Evolutionary conservation across 805 yeast genomes (phyloP), one percentile per base, ranked within the genome.

Genomic region (Saccharomycopsis amapae): DNA sequence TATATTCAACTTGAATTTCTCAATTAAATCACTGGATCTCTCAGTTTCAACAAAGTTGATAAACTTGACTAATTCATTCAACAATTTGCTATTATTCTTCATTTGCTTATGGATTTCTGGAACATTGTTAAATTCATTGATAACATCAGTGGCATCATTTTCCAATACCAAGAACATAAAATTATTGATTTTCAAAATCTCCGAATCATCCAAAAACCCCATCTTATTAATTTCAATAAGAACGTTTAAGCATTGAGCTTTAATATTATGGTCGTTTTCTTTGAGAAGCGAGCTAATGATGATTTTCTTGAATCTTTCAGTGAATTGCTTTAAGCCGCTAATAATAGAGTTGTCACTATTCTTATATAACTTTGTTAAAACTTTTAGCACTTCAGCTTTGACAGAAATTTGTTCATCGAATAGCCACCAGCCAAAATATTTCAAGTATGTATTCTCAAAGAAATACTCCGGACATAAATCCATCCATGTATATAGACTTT

Each of bases 391-490:
- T 54, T 84, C 87, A 6, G 69, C 58, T 53, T 95, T 71, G 1
- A 85, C 94, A 2, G 58, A 51, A 9, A 73, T 61, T 13, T 75
- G 71, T 2, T 76, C 67, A 57, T 88, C 96, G n/a, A 89, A 79
- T 35, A 89, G 64, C 28, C 85, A 67, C 94, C 94, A 84, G 3
- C 95, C 95, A 56, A 84, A 72, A 60, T 84, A 85, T 51, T 88
- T 73, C 52, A 87, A 68, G 56, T 79, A 85, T 1, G 79, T 67
- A 10, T 81, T 79, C 50, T 78, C 83, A 52, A 83, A 73, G 56
- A 84, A 87, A 44, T 69, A 64, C 47, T 82, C 88, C 0, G 95
- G 94, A 50, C 73, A 74, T 5, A 64, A 58, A n/a, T 72, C 69
- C 64, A 85, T 83, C 85, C 95, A 84, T 15, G 62, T 66, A n/a